Base-by-base conservation (phyloP, 2,329 filamentous ascomycete genomes). In the Phyllosticta citriasiana region DNA sequence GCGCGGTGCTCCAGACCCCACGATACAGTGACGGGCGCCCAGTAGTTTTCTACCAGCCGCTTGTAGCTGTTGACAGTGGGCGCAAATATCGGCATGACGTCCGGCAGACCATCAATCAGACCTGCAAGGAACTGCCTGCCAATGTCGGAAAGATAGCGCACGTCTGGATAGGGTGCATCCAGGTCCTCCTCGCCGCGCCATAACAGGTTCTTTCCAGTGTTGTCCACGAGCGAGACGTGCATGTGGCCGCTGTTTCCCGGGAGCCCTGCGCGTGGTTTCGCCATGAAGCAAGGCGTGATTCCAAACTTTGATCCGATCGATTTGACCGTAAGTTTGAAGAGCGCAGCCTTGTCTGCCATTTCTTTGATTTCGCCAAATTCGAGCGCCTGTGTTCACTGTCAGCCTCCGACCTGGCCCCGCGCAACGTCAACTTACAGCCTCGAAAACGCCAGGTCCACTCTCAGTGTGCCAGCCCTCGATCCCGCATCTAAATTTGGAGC, bases 1-100 rank as follows among this genome's bases (percentile, higher is more conserved):
- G 91, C 92, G 64, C 94, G 89, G 73, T 99, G 93, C 75, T 97
- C 94, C 4, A 97, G 78, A 0, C 94, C 94, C 94, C 94, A 99
- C 0, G 91, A 96, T 0, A 97, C 94, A 0, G 93, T 97, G 5
- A 99, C 94, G 0, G 94, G 94, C 0, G 94, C 94, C 94, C 94
- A 99, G 77, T 97, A 97, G 77, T 97, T 97, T 79, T 99, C 94
- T 2, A 99, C 94, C 0, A 99, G 82, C 3, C 94, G 87, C 78
- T 99, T 99, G 81, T 99, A 99, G 64, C 90, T 96, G 81, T 99
- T 99, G 70, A 99, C 84, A 0, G 91, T 99, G 0, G 94, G 94
- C 0, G 93, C 94, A 12, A 99, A 80, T 62, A 97, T 80, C 0
- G 94, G 94, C 94, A 99, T 99, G 66, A 97, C 85, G 70, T 97